Evolutionary conservation across 2,329 filamentous ascomycete species (phyloP).

Genomic region (Orbilia blumenaviensis): DNA sequence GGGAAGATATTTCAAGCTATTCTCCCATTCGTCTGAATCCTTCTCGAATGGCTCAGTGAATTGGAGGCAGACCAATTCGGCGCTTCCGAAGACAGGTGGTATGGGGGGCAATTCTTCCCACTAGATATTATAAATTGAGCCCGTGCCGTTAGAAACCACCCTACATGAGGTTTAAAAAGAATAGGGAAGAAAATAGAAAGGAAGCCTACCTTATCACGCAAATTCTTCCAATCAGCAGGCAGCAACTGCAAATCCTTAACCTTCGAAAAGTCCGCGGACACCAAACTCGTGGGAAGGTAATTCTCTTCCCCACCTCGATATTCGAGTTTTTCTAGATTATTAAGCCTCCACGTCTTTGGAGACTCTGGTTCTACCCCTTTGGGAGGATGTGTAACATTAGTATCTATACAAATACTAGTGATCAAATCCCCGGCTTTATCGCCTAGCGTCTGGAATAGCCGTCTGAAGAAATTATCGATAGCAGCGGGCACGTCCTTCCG

Average conservation of each 20-base stretch:
- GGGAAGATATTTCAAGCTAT: not conserved
- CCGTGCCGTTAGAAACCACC: too few species aligned
- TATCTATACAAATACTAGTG: not conserved
- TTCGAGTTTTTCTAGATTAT: not conserved
- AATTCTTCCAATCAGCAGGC: not conserved
- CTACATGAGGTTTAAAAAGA: too few species aligned
- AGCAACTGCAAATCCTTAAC: conserved; percentile 1
- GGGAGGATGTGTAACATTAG: not conserved
- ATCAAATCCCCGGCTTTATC: not conserved
- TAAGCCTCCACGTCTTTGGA: not conserved
- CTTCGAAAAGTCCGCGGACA: conserved; percentile 6
- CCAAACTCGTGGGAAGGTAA: not conserved
- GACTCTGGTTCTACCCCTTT: not conserved
- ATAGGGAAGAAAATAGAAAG: not conserved
- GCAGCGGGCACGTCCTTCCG: not conserved
- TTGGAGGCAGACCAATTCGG: not conserved
- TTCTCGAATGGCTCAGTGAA: not conserved
- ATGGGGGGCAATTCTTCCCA: not conserved
- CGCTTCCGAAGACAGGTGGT: not conserved
- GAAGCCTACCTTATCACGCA: not conserved
- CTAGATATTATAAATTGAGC: not conserved
- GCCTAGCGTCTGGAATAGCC: not conserved
- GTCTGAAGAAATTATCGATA: not conserved
- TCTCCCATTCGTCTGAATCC: not conserved
- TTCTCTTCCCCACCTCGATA: not conserved